A percentile compares a stretch with the other conserved stretches of the same genome.
Conservation (phyloP, 352 stramenopile species). For the Globisporangium okanoganense region DNA sequence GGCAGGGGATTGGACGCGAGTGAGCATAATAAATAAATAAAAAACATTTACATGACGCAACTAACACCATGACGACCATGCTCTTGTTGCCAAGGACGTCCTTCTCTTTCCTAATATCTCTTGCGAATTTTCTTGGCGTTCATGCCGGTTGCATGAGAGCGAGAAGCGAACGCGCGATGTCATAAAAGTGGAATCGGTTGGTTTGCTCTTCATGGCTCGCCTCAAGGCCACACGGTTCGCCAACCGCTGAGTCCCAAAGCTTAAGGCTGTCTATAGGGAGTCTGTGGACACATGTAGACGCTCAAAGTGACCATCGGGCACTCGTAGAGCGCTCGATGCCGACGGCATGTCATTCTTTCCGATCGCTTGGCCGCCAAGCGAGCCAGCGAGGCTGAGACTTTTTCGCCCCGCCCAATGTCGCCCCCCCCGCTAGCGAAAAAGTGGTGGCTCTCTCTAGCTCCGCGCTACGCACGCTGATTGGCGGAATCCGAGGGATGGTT, state of each 20-base stretch:
- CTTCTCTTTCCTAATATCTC: slow-evolving; percentile 8
- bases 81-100: neutral
- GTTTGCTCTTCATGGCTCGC: neutral
- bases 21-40: neutral
- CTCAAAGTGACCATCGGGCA: neutral
- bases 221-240: neutral
- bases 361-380: neutral
- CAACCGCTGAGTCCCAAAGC: neutral
- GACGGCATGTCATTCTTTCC: slow-evolving; percentile 9
- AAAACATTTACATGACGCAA: neutral
- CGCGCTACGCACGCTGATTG: neutral
- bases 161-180: neutral
- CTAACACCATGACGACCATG: neutral
- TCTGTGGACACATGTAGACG: neutral
- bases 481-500: neutral
- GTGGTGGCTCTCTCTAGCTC: slow-evolving; percentile 3
- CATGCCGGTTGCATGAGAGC: slow-evolving; percentile 1
- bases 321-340: neutral
- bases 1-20: neutral
- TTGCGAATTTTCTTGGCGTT: neutral
- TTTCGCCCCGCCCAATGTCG: neutral
- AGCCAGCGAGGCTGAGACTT: neutral
- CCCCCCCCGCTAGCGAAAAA: neutral
- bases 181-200: slow-evolving; percentile 17
- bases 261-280: neutral